Base-by-base conservation (phyloP, 2,329 filamentous ascomycete genomes). In the Xylaria multiplex region DNA sequence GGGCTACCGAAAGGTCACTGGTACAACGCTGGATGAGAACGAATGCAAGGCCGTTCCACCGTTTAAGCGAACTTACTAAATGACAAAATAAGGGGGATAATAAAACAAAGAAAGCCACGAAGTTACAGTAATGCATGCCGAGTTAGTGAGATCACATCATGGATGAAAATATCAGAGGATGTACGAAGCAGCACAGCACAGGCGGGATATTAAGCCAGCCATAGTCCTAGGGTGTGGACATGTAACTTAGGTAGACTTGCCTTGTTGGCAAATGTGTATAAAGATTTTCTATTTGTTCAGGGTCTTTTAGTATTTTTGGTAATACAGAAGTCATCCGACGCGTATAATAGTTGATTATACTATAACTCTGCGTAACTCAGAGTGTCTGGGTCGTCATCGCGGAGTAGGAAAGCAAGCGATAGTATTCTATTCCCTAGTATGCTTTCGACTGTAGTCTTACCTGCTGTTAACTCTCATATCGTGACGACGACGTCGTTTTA, bases 1-100 rank as follows among this genome's bases (percentile, higher is more conserved):
- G 70, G 85, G 88, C 69, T 98, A 98, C 88, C 89, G 96, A 80
- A 85, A 86, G 70, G 96, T 99, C 68, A 91, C 92, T 69, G 86
- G 85, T 72, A 90, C 87, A 69, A 98, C 96, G 30, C 85, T 99
- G 73, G 96, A 98, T 77, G 94, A 97, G 88, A 90, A 87, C 75
- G 96, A 99, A 87, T 98, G 96, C 90, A 93, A 96, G 87, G 84
- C 93, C 71, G 93, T 99, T 67, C 94, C 95, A 74, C 96, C 96
- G 52, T 97, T 98, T 88, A 97, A 97, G 89, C 88, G 92, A 85
- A 91, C 91, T 77, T 94, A 95, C 83, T 95, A 93, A 61, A 62
- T n/a, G 9, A 58, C 35, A 16, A 27, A 45, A 46, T 48, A 66
- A 30, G 50, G 62, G 42, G 60, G 35, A 53, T 60, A 57, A 65